Evolutionary conservation across 2,329 filamentous ascomycete species (phyloP).

Genomic region (Laburnicola sp.): DNA sequence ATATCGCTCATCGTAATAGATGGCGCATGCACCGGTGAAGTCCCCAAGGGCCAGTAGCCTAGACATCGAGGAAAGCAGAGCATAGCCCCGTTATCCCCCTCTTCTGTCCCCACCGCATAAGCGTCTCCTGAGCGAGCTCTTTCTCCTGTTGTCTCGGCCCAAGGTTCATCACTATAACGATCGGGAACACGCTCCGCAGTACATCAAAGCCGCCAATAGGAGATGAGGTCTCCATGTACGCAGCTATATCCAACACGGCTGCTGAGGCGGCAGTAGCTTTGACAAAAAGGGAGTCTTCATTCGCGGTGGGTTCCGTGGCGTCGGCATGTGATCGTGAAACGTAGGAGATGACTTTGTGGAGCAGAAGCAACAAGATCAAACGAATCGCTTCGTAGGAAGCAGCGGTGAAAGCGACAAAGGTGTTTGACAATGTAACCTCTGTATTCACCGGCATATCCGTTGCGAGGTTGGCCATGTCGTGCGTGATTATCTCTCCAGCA

Average conservation of each 20-base stretch:
- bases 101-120: slow-evolving; percentile 29
- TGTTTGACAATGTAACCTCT: slow-evolving; percentile 21
- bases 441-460: slow-evolving; percentile 6
- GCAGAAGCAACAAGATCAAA: slow-evolving; percentile 23
- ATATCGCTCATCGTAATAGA: too few species aligned
- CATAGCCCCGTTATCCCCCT: slow-evolving; percentile 20
- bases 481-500: slow-evolving; percentile 2
- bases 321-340: background rate
- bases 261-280: slow-evolving; percentile 4
- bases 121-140: slow-evolving; percentile 21
- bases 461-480: slow-evolving; percentile 16
- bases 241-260: slow-evolving; percentile 18
- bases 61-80: slow-evolving; percentile 18
- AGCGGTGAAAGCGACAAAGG: slow-evolving; percentile 27
- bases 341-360: slow-evolving; percentile 22
- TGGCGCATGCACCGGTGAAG: too few species aligned
- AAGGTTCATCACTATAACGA: slow-evolving; percentile 27
- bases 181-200: slow-evolving; percentile 28
- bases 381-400: slow-evolving; percentile 25
- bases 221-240: slow-evolving; percentile 24
- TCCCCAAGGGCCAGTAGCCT: background rate
- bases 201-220: slow-evolving; percentile 30
- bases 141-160: slow-evolving; percentile 22
- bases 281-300: background rate
- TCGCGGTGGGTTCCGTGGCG: background rate